Conservation (phyloP, 148 eudicot genomes). For the Tetragonia tetragonoides region DNA sequence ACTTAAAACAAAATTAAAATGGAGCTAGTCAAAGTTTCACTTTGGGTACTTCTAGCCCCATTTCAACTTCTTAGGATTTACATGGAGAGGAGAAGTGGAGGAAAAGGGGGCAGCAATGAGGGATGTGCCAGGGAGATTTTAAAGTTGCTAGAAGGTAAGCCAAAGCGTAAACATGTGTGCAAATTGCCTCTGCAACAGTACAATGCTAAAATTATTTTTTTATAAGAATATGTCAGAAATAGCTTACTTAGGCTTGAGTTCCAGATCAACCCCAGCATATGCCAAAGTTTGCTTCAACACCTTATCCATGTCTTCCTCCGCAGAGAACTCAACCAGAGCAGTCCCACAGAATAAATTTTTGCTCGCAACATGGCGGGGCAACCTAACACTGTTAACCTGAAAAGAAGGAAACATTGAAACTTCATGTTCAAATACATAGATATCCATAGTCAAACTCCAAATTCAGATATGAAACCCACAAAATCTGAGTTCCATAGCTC, state of each 20-base stretch:
- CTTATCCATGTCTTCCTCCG: slow-evolving; percentile 74
- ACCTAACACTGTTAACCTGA: slow-evolving; percentile 92
- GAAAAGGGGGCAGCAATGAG: no score
- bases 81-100: no score
- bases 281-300: slow-evolving; percentile 62
- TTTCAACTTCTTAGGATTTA: no score
- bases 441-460: background rate
- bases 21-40: no score
- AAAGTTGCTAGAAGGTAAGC: no score
- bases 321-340: slow-evolving; percentile 78
- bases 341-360: slow-evolving; percentile 78
- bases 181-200: background rate
- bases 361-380: slow-evolving; percentile 77
- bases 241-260: slow-evolving; percentile 79
- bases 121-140: no score
- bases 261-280: slow-evolving; percentile 66
- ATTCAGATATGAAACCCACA: background rate
- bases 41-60: no score
- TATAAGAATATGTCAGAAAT: background rate
- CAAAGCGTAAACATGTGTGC: background rate
- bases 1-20: no score
- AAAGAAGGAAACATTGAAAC: slow-evolving; percentile 8
- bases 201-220: background rate
- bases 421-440: background rate
- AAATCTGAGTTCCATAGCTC: background rate